These are phyloP conservation scores for Saccharomycopsis babjevae DNA, from an alignment of 805 yeast genomes.

Conservation along the genomic window DNA sequence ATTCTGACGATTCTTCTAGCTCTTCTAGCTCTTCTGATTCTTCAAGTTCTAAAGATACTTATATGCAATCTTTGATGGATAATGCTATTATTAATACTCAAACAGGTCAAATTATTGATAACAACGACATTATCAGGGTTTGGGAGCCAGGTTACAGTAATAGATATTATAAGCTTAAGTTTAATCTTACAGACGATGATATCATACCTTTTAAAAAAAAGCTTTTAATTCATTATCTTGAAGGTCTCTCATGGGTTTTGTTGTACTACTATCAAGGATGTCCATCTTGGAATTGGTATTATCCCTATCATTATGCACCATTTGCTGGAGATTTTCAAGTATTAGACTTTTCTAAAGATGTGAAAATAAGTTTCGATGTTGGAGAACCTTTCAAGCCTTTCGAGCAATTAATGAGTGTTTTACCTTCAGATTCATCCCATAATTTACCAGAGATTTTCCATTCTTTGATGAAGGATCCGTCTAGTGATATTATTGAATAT, in stretches of 20 bases:
- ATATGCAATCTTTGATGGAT: constrained; percentile 18
- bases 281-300: constrained; percentile 98
- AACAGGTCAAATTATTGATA: constrained; percentile 17
- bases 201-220: constrained; percentile 43
- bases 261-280: constrained; percentile 94
- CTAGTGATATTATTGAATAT: constrained; percentile 80
- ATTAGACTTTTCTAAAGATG: constrained; percentile 32
- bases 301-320: constrained; percentile 96
- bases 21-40: constrained; percentile 13
- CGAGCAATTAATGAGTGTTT: constrained; percentile 89
- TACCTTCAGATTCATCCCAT: constrained; percentile 90
- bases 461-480: constrained; percentile 67
- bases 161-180: constrained; percentile 73
- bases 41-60: constrained; percentile 20
- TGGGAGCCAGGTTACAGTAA: constrained; percentile 83
- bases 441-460: constrained; percentile 74
- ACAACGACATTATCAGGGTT: constrained; percentile 46
- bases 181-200: constrained; percentile 45
- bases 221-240: constrained; percentile 68
- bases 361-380: constrained; percentile 45
- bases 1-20: constrained; percentile 1
- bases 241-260: constrained; percentile 96
- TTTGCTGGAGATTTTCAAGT: constrained; percentile 80
- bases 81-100: constrained; percentile 14
- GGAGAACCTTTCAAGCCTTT: constrained; percentile 84